phyloP scores from a whole-genome alignment of 208 protist species.

The Leishmania braziliensis region DNA sequence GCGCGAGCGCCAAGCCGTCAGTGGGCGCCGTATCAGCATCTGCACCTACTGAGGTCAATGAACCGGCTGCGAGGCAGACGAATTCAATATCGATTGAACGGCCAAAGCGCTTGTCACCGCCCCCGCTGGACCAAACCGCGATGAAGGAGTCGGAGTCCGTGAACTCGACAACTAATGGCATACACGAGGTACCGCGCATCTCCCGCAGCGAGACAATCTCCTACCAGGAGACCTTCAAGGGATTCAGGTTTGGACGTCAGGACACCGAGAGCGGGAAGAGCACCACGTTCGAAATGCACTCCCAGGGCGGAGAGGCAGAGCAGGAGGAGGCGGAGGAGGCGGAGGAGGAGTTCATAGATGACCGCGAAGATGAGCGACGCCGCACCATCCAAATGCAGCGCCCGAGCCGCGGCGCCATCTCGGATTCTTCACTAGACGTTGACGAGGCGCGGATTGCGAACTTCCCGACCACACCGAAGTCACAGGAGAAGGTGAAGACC shows the following conservation, averaged over 20 bases:
- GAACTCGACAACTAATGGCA: background rate
- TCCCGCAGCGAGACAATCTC: background rate
- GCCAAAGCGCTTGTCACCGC: background rate
- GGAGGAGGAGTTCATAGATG: constrained; percentile 42
- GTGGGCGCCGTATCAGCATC: background rate
- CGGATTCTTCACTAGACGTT: constrained; percentile 42
- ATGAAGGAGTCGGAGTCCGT: constrained; percentile 4
- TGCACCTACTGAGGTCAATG: background rate
- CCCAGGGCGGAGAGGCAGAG: background rate
- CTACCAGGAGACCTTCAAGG: constrained; percentile 27
- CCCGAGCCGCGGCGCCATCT: constrained; percentile 52
- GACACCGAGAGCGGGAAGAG: constrained; percentile 10
- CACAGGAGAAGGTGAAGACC: constrained; percentile 52
- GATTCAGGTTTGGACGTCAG: constrained; percentile 42
- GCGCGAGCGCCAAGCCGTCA: background rate
- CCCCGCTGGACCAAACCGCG: background rate
- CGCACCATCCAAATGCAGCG: constrained; percentile 53
- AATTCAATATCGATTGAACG: background rate
- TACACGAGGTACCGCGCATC: background rate
- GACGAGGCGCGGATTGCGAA: constrained; percentile 50
- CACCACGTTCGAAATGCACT: constrained; percentile 7
- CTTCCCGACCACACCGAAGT: constrained; percentile 60
- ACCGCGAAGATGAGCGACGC: constrained; percentile 46
- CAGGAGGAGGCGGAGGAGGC: constrained; percentile 11
- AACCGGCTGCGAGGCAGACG: background rate